Percentiles rank a stretch among this genome's conserved stretches.
Evolutionary conservation across 108 stramenopile species (phyloP).

Genomic region (Cyclotella kingstonii): DNA sequence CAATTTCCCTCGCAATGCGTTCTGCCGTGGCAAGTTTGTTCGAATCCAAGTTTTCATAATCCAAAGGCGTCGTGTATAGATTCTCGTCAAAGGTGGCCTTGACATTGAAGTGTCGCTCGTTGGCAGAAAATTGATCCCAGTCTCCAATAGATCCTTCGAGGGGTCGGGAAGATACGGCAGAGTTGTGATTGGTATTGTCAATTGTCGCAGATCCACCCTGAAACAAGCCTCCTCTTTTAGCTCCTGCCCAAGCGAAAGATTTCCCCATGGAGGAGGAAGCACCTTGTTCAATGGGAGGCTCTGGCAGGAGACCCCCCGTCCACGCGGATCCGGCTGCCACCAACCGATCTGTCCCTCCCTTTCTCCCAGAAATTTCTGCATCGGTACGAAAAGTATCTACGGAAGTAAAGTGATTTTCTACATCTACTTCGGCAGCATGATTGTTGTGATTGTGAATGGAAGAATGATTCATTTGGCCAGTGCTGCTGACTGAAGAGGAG

Average conservation of each 20-base stretch:
- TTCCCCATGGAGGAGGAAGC: constrained; percentile 1
- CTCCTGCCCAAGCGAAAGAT: neutral
- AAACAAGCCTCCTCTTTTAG: constrained; percentile 18
- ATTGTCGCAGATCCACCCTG: constrained; percentile 10
- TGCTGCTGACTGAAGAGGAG: neutral
- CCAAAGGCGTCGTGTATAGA: constrained; percentile 92
- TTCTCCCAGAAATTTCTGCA: constrained; percentile 61
- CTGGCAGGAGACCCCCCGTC: constrained; percentile 34
- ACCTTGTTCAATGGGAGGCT: neutral
- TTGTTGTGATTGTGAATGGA: too few species aligned
- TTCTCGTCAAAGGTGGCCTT: constrained; percentile 91
- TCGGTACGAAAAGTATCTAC: constrained; percentile 64
- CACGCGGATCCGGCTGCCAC: constrained; percentile 80
- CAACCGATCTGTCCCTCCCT: constrained; percentile 36
- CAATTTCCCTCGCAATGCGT: constrained; percentile 89
- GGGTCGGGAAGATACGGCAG: neutral
- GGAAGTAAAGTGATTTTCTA: too few species aligned
- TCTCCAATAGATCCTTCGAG: constrained; percentile 64
- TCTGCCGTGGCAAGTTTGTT: constrained; percentile 72
- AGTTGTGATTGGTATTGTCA: neutral
- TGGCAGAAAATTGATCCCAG: constrained; percentile 93
- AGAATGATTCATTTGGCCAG: neutral
- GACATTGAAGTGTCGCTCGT: constrained; percentile 86
- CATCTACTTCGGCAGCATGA: constrained; percentile 6
- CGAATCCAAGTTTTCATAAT: constrained; percentile 65